Evolutionary conservation across 306 rosid genomes (phyloP).

Genomic region (Cicer chorassanicum): DNA sequence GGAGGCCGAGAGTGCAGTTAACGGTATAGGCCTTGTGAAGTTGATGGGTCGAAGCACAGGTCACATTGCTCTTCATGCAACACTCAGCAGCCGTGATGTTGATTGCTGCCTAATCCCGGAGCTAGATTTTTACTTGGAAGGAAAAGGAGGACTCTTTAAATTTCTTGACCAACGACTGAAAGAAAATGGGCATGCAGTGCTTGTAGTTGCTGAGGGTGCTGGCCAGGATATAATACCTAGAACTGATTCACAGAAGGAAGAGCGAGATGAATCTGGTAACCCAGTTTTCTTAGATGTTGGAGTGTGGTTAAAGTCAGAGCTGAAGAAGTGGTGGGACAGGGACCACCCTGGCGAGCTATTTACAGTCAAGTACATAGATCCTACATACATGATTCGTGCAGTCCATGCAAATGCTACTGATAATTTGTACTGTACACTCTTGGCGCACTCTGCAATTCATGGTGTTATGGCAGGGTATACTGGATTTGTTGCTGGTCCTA

Average conservation of each 20-base stretch:
- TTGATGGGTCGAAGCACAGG: constrained; percentile 90
- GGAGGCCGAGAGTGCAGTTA: constrained; percentile 89
- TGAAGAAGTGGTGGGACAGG: constrained; percentile 74
- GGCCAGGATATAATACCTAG: constrained; percentile 77
- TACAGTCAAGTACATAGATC: constrained; percentile 79
- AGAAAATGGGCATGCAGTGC: constrained; percentile 75
- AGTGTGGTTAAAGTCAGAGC: constrained; percentile 84
- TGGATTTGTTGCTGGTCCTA: constrained; percentile 80
- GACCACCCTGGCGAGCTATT: constrained; percentile 71
- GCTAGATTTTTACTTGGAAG: constrained; percentile 70
- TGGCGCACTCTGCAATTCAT: constrained; percentile 86
- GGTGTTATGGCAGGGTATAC: constrained; percentile 91
- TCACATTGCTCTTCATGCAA: constrained; percentile 79
- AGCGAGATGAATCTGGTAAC: constrained; percentile 83
- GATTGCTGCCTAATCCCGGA: constrained; percentile 93
- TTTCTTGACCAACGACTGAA: constrained; percentile 61
- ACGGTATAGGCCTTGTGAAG: constrained; percentile 85
- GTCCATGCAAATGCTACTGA: constrained; percentile 84
- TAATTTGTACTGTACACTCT: constrained; percentile 74
- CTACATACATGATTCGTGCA: constrained; percentile 90
- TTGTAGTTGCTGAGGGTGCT: constrained; percentile 92
- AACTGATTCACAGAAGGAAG: constrained; percentile 65
- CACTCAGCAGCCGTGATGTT: constrained; percentile 84
- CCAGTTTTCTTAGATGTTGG: constrained; percentile 75
- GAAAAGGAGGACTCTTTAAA: constrained; percentile 81